Conservation (phyloP, 192 early-diverging fungal genomes). For the Bifiguratus adelaidae region DNA sequence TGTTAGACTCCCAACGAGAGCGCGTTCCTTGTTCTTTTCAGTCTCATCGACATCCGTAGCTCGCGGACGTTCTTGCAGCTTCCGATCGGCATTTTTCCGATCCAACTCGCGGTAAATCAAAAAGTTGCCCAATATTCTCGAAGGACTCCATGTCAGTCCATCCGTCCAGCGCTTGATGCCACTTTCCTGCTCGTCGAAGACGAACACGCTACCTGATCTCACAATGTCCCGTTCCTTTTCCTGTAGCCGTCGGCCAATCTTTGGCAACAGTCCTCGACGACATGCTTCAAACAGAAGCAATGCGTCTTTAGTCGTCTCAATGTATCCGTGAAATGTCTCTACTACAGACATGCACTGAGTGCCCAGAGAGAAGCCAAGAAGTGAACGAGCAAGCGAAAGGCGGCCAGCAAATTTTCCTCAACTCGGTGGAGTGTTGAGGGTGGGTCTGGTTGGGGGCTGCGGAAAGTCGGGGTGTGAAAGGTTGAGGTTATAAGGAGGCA, state of each 20-base stretch:
- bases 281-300: slow-evolving; percentile 73
- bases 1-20: slow-evolving; percentile 40
- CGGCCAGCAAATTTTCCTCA: too few relatives aligned
- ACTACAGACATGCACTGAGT: slow-evolving; percentile 42
- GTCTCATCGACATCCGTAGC: slow-evolving; percentile 24
- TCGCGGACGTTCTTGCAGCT: slow-evolving; percentile 8
- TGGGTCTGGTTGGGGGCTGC: too few relatives aligned
- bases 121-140: slow-evolving; percentile 72
- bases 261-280: slow-evolving; percentile 51
- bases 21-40: slow-evolving; percentile 40
- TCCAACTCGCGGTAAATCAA: slow-evolving; percentile 71
- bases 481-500: too few relatives aligned
- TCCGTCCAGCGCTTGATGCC: slow-evolving; percentile 87
- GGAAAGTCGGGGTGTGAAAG: too few relatives aligned
- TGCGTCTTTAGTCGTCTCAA: slow-evolving; percentile 68
- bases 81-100: slow-evolving; percentile 24
- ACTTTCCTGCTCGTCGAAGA: slow-evolving; percentile 78
- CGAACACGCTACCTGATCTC: slow-evolving; percentile 66
- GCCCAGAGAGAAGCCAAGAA: too few relatives aligned
- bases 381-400: too few relatives aligned
- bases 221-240: slow-evolving; percentile 64
- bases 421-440: too few relatives aligned
- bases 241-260: slow-evolving; percentile 58
- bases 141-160: slow-evolving; percentile 73
- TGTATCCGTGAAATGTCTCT: slow-evolving; percentile 52